Evolutionary conservation across 2,329 filamentous ascomycete species (phyloP), one percentile per base, ranked within the genome.

Genomic region (Metarhizium rileyi): DNA sequence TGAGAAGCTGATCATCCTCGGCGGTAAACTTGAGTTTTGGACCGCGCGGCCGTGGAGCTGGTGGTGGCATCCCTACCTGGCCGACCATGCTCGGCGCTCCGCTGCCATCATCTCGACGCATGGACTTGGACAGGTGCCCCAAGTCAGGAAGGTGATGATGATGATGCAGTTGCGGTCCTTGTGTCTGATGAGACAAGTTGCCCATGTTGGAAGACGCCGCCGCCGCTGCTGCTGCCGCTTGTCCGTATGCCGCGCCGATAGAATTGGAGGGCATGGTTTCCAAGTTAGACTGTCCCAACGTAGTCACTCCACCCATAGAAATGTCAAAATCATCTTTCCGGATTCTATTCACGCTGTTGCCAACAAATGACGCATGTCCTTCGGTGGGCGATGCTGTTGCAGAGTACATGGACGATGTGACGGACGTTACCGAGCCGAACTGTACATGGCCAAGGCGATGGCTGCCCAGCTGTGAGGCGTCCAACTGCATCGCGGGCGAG

Each of bases 21-120:
- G 87, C 83, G 1, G 90, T 95, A 63, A 96, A 96, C 68, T 95
- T 95, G 58, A 95, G 75, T 70, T 95, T 96, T 6, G 90, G 90
- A 3, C 88, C 89, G 52, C 87, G 81, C 9, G 90, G 90, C 58
- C 86, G 75, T 47, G 85, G 80, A 41, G 89, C 90, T 48, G 90
- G 90, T 38, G 78, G 69, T 14, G 90, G 90, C 90, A 95, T 95
- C 46, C 90, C 90, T 41, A 78, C 83, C 63, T 90, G 84, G 40
- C 89, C 89, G 47, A 95, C 88, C 43, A 95, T 84, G 60, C 84
- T 93, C n/a, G 87, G 86, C 28, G 86, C 84, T 8, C 86, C 71
- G 69, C 80, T 68, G 57, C 66, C 63, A 57, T 76, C 75, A 59
- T 81, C 77, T 60, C 80, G 73, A 56, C 81, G 74, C 70, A 82